phyloP scores from a whole-genome alignment of 768 basidiomycete species.

The Rhodotorula paludigena region DNA sequence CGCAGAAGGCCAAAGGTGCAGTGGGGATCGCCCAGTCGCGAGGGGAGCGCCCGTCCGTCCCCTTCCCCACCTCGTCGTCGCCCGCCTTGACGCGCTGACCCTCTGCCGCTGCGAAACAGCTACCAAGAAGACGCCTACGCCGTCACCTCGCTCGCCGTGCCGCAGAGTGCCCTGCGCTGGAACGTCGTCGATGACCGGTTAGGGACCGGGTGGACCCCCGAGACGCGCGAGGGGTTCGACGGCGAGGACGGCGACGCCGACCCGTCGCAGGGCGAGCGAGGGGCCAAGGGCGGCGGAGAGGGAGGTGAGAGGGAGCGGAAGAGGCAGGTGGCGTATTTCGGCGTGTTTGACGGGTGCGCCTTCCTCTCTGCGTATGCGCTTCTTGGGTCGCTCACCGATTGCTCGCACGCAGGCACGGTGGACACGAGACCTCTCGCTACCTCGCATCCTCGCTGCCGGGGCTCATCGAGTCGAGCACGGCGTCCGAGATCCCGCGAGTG shows the following conservation, averaged over 20 bases:
- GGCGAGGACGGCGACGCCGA: no score
- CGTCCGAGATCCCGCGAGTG: background rate
- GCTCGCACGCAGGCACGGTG: constrained; percentile 31
- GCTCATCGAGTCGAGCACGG: constrained; percentile 8
- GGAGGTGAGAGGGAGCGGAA: no score
- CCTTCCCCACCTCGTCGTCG: background rate
- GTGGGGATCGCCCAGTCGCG: constrained; percentile 38
- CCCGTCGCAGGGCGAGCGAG: background rate
- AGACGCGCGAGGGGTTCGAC: constrained; percentile 25
- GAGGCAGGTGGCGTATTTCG: constrained; percentile 40
- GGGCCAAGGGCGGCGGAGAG: constrained; percentile 3
- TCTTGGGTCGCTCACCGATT: no score
- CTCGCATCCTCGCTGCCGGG: constrained; percentile 24
- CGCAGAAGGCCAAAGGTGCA: constrained; percentile 17
- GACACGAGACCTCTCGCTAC: constrained; percentile 32
- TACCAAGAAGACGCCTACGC: constrained; percentile 42
- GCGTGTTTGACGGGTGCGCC: constrained; percentile 42
- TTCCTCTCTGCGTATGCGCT: rapidly evolving
- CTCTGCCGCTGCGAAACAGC: background rate
- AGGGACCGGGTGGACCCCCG: constrained; percentile 25
- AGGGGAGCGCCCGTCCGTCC: constrained; percentile 40
- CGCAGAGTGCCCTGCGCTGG: constrained; percentile 19
- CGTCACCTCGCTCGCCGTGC: constrained; percentile 32
- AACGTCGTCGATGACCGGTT: constrained; percentile 33
- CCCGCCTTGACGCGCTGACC: background rate